Conservation (phyloP, 768 basidiomycete genomes). For the Phanerodontia chrysosporium region DNA sequence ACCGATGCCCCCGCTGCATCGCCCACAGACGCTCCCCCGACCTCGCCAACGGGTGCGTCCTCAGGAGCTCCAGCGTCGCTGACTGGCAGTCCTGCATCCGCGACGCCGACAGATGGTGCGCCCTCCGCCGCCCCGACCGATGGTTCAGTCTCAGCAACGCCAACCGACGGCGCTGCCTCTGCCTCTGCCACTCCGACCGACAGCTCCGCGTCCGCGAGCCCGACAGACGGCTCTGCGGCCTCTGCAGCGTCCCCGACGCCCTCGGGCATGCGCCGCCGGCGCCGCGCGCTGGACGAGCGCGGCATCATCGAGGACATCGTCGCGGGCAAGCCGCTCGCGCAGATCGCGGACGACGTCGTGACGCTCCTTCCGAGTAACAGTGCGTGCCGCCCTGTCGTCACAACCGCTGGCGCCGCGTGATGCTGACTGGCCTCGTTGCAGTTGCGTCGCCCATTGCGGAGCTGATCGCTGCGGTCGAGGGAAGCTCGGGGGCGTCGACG, state of each 20-base stretch:
- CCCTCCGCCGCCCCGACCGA: background rate
- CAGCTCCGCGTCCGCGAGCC: background rate
- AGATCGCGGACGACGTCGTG: constrained; percentile 1
- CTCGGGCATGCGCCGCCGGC: background rate
- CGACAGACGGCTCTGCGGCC: background rate
- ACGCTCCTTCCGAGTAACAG: background rate
- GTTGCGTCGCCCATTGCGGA: background rate
- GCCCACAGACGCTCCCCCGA: background rate
- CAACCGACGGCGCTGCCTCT: background rate
- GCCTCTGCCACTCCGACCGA: background rate
- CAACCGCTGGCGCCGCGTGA: background rate
- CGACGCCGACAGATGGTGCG: background rate
- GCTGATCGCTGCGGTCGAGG: background rate
- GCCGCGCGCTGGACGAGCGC: background rate
- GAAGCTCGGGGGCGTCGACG: background rate
- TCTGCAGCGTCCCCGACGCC: background rate
- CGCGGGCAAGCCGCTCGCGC: background rate
- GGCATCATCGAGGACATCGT: constrained; percentile 1
- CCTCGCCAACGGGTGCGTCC: background rate
- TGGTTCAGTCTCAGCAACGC: background rate
- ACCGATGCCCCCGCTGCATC: background rate
- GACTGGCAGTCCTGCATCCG: too few relatives aligned
- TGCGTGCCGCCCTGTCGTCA: background rate
- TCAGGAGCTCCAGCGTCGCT: background rate
- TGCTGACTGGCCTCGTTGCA: background rate